phyloP scores from a whole-genome alignment of 257 asterid species.

The Penstemon davidsonii region DNA sequence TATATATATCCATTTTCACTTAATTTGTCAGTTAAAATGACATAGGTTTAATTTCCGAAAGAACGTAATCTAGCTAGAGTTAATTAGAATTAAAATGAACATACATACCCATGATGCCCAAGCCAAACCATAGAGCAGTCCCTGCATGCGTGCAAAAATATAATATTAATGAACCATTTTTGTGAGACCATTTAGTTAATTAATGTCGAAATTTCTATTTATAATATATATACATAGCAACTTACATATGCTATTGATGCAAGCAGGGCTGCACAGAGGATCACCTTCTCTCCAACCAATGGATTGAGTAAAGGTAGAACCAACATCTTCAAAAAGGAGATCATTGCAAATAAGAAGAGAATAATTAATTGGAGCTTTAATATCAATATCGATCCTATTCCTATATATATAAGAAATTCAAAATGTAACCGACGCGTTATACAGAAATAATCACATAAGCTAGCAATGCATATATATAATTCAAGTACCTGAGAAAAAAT shows the following conservation, averaged over 20 bases:
- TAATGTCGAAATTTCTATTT: too few species aligned
- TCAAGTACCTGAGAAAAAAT: slow-evolving; percentile 82
- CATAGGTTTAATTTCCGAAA: too few species aligned
- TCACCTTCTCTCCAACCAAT: slow-evolving; percentile 74
- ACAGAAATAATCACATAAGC: neutral
- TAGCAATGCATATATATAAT: neutral
- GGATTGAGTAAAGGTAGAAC: slow-evolving; percentile 83
- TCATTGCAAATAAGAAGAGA: neutral
- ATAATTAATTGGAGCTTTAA: neutral
- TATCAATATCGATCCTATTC: neutral
- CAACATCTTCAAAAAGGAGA: slow-evolving; percentile 55
- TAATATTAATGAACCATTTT: neutral
- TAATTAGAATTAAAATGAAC: neutral
- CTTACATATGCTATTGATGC: slow-evolving; percentile 77
- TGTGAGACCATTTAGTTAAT: slow-evolving; percentile 26
- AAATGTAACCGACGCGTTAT: neutral
- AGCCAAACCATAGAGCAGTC: slow-evolving; percentile 86
- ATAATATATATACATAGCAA: neutral
- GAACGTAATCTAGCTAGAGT: too few species aligned
- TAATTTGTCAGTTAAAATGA: too few species aligned
- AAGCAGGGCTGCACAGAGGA: slow-evolving; percentile 73
- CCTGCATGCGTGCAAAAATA: slow-evolving; percentile 73
- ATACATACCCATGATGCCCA: slow-evolving; percentile 91
- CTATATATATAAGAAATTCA: neutral
- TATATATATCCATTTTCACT: too few species aligned